Base-by-base conservation (phyloP, 371 early-diverging fungal genomes). In the Fennellomyces sp. region DNA sequence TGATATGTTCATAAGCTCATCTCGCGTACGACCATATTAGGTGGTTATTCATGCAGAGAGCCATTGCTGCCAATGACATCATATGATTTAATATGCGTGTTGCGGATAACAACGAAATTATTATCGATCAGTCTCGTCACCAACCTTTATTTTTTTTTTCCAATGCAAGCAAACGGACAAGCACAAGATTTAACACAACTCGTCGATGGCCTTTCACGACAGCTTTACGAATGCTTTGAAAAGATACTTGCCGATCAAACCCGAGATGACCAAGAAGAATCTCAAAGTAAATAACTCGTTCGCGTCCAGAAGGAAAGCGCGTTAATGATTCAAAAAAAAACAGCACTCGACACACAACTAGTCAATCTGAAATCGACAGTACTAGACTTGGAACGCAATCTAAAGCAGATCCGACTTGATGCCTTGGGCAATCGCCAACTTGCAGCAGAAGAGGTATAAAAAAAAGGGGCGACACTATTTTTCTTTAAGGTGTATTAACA, bases 201-300 rank as follows among this genome's bases (percentile, higher is more conserved):
- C 29, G 68, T 63, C 25, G 33, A 58, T 17, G 48, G 33, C 15
- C 58, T 76, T 15, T 61, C 73, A 51, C 61, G 41, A 11, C 51
- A 60, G 17, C 66, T 76, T 59, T 69, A 76, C 25, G 63, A 56
- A 11, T 70, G 73, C 31, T 33, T 76, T n/a, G 76, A 68, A n/a
- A 42, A 41, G 1, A 66, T 76, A 15, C 55, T 76, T 10, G 50
- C 56, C 25, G 70, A 70, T 19, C 70, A 64, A 33, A 48, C 64
- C 29, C 52, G 35, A 4, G 41, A 58, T 17, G 63, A 63, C n/a
- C 29, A 35, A 27, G 50, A 29, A 10, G 58, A 58, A 13, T 45
- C 49, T 49, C 6, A 21, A 31, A 17, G 45, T 30, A 33, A 26
- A 36, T 49, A 50, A 41, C 15, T 17, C 1, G 8, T 6, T 28